phyloP scores from a whole-genome alignment of 2,329 filamentous ascomycete genomes.

The Aspergillus sp. region DNA sequence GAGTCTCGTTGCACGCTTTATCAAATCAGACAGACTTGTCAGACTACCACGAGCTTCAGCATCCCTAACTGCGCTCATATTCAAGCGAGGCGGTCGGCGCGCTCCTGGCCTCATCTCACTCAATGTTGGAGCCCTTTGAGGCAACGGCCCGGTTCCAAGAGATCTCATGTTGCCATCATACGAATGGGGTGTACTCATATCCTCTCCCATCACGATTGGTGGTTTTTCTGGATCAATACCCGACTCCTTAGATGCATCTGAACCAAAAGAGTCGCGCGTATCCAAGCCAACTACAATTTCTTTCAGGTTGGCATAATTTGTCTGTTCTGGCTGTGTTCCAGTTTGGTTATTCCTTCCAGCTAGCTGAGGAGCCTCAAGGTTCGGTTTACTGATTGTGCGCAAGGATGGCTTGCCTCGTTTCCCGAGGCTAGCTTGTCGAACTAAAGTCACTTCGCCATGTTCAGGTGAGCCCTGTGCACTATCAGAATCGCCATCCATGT shows the following conservation, averaged over 20 bases:
- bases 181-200: constrained; percentile 7
- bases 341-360: constrained; percentile 13
- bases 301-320: constrained; percentile 14
- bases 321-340: background rate
- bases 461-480: constrained; percentile 20
- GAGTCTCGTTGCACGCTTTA: constrained; percentile 79
- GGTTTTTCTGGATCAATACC: constrained; percentile 36
- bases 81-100: constrained; percentile 66
- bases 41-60: constrained; percentile 84
- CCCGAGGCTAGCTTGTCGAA: constrained; percentile 45
- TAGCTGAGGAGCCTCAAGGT: constrained; percentile 22
- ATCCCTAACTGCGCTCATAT: constrained; percentile 78
- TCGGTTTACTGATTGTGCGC: constrained; percentile 39
- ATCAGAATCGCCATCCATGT: constrained; percentile 31
- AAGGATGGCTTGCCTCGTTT: constrained; percentile 42
- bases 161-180: constrained; percentile 17
- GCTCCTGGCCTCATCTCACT: constrained; percentile 40
- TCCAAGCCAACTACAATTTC: constrained; percentile 10
- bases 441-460: constrained; percentile 28
- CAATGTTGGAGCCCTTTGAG: constrained; percentile 35
- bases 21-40: constrained; percentile 89
- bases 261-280: constrained; percentile 21
- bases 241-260: constrained; percentile 21
- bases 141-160: constrained; percentile 26
- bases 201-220: constrained; percentile 25